Conservation (phyloP, 2,329 filamentous ascomycete genomes). For the Fonsecaea monophora region DNA sequence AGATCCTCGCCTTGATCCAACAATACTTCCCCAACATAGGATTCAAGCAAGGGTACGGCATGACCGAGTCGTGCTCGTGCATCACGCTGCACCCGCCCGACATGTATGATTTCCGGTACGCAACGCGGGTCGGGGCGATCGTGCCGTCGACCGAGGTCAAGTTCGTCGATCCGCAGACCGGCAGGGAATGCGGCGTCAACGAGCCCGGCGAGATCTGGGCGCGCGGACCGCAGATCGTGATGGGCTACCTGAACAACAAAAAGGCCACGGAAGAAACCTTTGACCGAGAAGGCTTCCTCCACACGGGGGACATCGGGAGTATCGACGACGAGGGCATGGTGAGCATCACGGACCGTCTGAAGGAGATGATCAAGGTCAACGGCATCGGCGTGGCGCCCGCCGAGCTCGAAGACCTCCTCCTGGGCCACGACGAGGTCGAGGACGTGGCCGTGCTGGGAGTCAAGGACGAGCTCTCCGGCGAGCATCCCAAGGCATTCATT, state of each 20-base stretch:
- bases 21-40: slow-evolving; percentile 64
- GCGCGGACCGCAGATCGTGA: slow-evolving; percentile 79
- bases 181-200: slow-evolving; percentile 59
- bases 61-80: slow-evolving; percentile 70
- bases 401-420: slow-evolving; percentile 55
- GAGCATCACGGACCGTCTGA: slow-evolving; percentile 78
- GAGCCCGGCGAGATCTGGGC: slow-evolving; percentile 70
- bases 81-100: slow-evolving; percentile 67
- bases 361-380: slow-evolving; percentile 64
- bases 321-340: slow-evolving; percentile 64
- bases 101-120: slow-evolving; percentile 64
- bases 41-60: slow-evolving; percentile 71
- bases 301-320: slow-evolving; percentile 71
- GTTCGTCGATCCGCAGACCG: slow-evolving; percentile 59
- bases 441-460: slow-evolving; percentile 58
- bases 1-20: slow-evolving; percentile 65
- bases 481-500: slow-evolving; percentile 51
- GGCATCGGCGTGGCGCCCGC: slow-evolving; percentile 52
- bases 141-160: slow-evolving; percentile 66
- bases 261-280: slow-evolving; percentile 74
- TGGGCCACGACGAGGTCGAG: slow-evolving; percentile 52
- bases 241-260: slow-evolving; percentile 77
- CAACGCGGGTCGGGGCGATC: slow-evolving; percentile 53
- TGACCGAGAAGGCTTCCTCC: slow-evolving; percentile 63
- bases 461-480: slow-evolving; percentile 45